Conservation (phyloP, 2,329 filamentous ascomycete genomes). For the Xylariaceae sp. region DNA sequence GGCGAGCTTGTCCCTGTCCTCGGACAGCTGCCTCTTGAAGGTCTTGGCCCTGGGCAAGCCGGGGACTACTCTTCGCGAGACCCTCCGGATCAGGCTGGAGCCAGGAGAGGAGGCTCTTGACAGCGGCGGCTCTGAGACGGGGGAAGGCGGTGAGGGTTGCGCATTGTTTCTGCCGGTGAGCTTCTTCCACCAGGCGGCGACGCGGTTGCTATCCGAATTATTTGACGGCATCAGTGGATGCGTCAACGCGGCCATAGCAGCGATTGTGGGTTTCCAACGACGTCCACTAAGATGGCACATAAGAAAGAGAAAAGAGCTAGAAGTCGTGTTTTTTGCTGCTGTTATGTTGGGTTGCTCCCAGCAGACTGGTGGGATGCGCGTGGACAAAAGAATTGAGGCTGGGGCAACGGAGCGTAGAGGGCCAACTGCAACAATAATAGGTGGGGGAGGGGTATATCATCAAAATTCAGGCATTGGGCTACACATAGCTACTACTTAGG, state of each 20-base stretch:
- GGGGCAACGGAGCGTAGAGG: slow-evolving; percentile 22
- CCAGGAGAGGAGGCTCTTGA: slow-evolving; percentile 21
- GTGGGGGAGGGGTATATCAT: no score
- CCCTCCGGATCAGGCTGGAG: slow-evolving; percentile 38
- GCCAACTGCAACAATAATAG: slow-evolving; percentile 16
- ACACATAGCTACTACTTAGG: no score
- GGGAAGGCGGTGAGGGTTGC: slow-evolving; percentile 17
- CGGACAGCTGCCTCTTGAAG: slow-evolving; percentile 79
- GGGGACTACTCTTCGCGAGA: slow-evolving; percentile 64
- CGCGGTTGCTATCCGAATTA: slow-evolving; percentile 21
- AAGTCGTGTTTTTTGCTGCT: slow-evolving; percentile 14
- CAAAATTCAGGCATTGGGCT: no score
- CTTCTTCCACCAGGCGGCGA: slow-evolving; percentile 24
- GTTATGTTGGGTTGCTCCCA: slow-evolving; percentile 15
- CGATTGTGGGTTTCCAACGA: slow-evolving; percentile 17
- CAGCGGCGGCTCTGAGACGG: slow-evolving; percentile 22
- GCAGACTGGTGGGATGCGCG: slow-evolving; percentile 6
- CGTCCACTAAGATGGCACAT: slow-evolving; percentile 21
- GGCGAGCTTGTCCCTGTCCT: slow-evolving; percentile 68
- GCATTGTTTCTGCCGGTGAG: slow-evolving; percentile 24
- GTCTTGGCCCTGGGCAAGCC: slow-evolving; percentile 73
- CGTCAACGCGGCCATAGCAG: slow-evolving; percentile 28
- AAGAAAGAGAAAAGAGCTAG: slow-evolving; percentile 16
- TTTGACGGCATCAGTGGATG: slow-evolving; percentile 22
- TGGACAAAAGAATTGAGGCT: slow-evolving; percentile 13